A percentile compares a stretch with the other conserved stretches of the same genome.
These are phyloP conservation scores for Eimeria maxima DNA, from an alignment of 169 alveolate genomes.

Conservation along the genomic window DNA sequence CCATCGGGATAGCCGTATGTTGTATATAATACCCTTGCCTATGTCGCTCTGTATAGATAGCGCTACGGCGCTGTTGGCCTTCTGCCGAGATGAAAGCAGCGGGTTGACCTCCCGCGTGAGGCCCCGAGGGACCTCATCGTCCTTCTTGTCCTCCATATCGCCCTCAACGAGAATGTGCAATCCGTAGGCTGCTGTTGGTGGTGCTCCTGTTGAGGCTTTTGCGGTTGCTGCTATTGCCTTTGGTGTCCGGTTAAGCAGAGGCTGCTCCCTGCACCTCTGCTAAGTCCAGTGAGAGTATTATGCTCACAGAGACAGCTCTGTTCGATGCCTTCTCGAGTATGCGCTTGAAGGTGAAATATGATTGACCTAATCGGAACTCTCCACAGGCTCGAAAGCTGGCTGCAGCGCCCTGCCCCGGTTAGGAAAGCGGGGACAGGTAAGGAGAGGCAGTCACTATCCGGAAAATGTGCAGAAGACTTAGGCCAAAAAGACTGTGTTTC, in stretches of 20 bases:
- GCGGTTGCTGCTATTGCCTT: not conserved
- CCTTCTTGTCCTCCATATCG: constrained; percentile 32
- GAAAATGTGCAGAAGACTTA: not conserved
- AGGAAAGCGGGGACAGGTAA: not conserved
- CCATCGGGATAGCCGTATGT: constrained; percentile 75
- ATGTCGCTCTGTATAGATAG: constrained; percentile 75
- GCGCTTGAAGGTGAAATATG: not conserved
- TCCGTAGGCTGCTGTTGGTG: not conserved
- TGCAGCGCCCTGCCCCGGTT: not conserved
- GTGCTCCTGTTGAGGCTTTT: not conserved
- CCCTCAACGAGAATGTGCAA: not conserved
- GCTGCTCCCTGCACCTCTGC: not conserved
- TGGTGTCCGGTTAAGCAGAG: not conserved
- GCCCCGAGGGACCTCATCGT: not conserved
- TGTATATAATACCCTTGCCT: constrained; percentile 71
- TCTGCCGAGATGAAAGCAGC: constrained; percentile 21
- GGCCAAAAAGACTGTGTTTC: not conserved
- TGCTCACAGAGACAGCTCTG: not conserved
- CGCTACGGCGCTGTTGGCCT: constrained; percentile 64
- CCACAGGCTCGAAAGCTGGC: not conserved
- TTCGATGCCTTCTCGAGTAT: not conserved
- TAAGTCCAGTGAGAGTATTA: not conserved
- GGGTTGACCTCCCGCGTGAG: constrained; percentile 27
- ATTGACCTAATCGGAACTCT: not conserved
- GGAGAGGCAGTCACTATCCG: not conserved